Conservation (phyloP, 106 monocot genomes). For the Dactylorhiza incarnata region DNA sequence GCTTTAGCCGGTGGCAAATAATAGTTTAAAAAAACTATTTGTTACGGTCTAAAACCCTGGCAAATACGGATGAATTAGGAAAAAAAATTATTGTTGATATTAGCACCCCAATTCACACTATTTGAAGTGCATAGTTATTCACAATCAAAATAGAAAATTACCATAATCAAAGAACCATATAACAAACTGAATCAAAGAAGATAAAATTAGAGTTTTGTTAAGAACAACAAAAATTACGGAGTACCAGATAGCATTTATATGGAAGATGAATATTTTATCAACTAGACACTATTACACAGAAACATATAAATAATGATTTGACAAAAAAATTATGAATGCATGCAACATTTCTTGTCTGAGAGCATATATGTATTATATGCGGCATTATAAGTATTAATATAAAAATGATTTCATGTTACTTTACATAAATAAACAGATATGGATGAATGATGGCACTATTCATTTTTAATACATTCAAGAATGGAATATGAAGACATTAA, state of each 20-base stretch:
- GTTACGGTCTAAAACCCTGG: no score
- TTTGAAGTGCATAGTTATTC: no score
- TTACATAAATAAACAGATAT: not conserved
- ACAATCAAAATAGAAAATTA: no score
- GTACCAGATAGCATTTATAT: not conserved
- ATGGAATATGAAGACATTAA: slow-evolving; percentile 12
- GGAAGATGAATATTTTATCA: not conserved
- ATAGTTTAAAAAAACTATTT: no score
- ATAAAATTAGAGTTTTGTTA: not conserved
- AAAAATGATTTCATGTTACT: not conserved
- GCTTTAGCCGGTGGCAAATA: no score
- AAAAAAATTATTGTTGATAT: no score
- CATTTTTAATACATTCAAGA: not conserved
- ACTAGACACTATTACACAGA: not conserved
- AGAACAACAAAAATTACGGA: not conserved
- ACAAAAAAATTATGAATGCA: not conserved
- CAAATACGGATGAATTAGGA: no score
- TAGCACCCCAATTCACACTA: no score
- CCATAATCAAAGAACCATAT: not conserved
- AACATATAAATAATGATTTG: not conserved
- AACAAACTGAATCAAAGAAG: not conserved
- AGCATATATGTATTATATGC: not conserved
- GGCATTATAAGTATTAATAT: not conserved
- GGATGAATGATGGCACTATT: not conserved
- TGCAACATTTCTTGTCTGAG: not conserved